Conservation (phyloP, 805 yeast genomes). For the Yueomyces sp. region DNA sequence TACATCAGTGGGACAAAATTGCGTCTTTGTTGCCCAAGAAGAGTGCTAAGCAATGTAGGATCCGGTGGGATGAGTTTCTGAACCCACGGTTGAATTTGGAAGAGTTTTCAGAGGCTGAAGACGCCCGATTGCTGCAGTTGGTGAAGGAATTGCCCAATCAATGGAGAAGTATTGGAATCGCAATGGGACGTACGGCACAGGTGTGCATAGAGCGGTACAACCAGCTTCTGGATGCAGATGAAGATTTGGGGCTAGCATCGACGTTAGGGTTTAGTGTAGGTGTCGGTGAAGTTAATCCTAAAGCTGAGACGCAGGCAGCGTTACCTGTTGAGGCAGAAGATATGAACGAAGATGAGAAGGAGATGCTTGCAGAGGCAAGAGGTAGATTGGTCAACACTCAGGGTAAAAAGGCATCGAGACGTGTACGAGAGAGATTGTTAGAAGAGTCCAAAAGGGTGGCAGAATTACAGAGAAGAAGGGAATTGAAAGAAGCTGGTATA, state of each 20-base stretch:
- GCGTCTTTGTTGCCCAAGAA: slow-evolving; percentile 76
- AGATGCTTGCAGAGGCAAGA: slow-evolving; percentile 89
- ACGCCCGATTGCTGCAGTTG: slow-evolving; percentile 50
- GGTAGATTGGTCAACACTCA: slow-evolving; percentile 85
- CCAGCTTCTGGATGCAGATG: slow-evolving; percentile 30
- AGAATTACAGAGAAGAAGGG: slow-evolving; percentile 64
- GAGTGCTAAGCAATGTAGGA: slow-evolving; percentile 83
- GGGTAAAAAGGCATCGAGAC: slow-evolving; percentile 89
- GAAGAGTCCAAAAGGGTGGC: slow-evolving; percentile 71
- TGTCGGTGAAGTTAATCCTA: slow-evolving; percentile 46
- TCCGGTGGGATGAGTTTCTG: slow-evolving; percentile 84
- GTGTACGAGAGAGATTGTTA: slow-evolving; percentile 70
- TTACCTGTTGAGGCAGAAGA: slow-evolving; percentile 43
- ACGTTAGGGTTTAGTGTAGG: slow-evolving; percentile 19
- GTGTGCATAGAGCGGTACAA: slow-evolving; percentile 81
- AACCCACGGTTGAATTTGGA: slow-evolving; percentile 54
- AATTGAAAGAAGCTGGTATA: slow-evolving; percentile 68
- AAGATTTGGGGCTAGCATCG: slow-evolving; percentile 26
- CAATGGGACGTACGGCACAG: slow-evolving; percentile 74
- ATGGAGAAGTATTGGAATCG: slow-evolving; percentile 83
- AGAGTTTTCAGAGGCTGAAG: slow-evolving; percentile 69
- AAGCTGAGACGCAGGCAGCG: slow-evolving; percentile 70
- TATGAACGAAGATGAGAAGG: slow-evolving; percentile 77
- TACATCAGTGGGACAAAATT: slow-evolving; percentile 89
- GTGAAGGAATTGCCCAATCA: slow-evolving; percentile 75